phyloP scores from a whole-genome alignment of 345 rosid species.

The Eucalyptus tenuipes region DNA sequence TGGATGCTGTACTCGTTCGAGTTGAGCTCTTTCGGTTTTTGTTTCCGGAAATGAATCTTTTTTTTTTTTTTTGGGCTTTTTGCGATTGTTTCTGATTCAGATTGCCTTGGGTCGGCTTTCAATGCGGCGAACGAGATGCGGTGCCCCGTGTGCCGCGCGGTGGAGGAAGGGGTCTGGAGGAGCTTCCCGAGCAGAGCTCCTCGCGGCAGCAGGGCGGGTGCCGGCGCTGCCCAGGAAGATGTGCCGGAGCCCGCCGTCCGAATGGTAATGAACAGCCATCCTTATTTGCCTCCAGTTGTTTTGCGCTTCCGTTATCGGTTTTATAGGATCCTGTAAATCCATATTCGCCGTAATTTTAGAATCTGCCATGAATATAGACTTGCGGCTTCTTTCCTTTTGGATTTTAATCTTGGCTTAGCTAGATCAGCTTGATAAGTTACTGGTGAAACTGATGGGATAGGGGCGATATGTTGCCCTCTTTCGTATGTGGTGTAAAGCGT shows the following conservation, averaged over 20 bases:
- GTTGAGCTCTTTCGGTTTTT: not conserved
- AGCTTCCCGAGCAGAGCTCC: not conserved
- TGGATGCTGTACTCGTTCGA: not conserved
- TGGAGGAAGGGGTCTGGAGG: conserved; percentile 11
- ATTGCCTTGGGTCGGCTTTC: conserved; percentile 21
- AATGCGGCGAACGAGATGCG: conserved; percentile 2
- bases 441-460: not conserved
- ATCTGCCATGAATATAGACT: not conserved
- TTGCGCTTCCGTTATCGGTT: not conserved
- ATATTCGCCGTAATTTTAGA: not conserved
- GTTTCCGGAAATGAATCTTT: not conserved
- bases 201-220: not conserved
- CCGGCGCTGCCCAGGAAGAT: not conserved
- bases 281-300: not conserved
- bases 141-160: conserved; percentile 13
- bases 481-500: not conserved
- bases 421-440: not conserved
- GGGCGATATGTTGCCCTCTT: not conserved
- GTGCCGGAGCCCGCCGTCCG: not conserved
- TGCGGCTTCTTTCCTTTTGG: not conserved
- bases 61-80: not conserved
- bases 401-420: not conserved
- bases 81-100: not conserved
- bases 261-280: not conserved
- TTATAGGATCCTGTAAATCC: not conserved